Evolutionary conservation across 1,139 yeast genomes (phyloP).

Genomic region (Magnusiomyces tetraspermus): DNA sequence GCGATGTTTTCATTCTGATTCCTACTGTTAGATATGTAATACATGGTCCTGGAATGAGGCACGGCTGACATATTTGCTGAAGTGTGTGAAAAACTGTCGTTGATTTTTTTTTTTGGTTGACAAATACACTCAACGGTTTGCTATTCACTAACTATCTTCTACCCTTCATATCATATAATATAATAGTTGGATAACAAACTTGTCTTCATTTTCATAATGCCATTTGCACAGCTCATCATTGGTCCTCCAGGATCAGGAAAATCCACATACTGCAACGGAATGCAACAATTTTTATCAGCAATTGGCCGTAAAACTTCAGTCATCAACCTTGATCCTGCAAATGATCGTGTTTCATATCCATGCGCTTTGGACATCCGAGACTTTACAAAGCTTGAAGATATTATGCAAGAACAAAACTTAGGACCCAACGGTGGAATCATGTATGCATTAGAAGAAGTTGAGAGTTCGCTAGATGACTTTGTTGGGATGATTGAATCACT

Average conservation of each 20-base stretch:
- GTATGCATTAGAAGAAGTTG: constrained; percentile 66
- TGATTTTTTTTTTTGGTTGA: no score
- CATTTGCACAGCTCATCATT: constrained; percentile 82
- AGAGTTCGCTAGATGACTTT: constrained; percentile 49
- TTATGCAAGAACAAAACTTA: constrained; percentile 69
- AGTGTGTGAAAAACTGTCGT: no score
- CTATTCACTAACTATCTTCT: no score
- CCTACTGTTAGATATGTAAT: no score
- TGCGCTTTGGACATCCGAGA: constrained; percentile 85
- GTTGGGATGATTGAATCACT: constrained; percentile 49
- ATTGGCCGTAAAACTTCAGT: constrained; percentile 82
- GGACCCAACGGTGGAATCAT: constrained; percentile 97
- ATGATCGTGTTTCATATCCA: constrained; percentile 71
- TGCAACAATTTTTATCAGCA: constrained; percentile 84
- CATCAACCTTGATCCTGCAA: constrained; percentile 90
- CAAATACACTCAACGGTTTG: no score
- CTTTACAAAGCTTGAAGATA: constrained; percentile 74
- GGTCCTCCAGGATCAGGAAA: constrained; percentile 99
- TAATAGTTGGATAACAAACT: no score
- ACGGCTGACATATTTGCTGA: no score
- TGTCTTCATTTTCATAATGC: constrained; percentile 25
- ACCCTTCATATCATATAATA: no score
- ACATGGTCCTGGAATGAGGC: no score
- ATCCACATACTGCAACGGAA: constrained; percentile 86
- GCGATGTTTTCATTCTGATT: no score